Evolutionary conservation across 179 eudicot genomes (phyloP), one percentile per base, ranked within the genome.

Genomic region (Spergularia azorica): DNA sequence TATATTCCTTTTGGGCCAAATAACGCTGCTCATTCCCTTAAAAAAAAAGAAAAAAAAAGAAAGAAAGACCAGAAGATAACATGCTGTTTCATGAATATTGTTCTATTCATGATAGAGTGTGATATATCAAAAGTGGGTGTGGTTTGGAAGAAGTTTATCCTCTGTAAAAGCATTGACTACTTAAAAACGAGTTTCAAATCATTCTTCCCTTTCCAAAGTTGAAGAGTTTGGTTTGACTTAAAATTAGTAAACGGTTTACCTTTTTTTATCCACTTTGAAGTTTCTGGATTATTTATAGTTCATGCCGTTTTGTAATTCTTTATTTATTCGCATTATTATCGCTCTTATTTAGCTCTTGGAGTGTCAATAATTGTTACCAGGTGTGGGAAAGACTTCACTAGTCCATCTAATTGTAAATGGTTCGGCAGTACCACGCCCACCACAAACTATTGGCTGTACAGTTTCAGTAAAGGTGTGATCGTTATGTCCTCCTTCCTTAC

Each of bases 361-460:
- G 70, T 66, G 43, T 43, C 62, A 67, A 61, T 63, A 36, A 26
- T 64, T 32, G 38, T 68, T 73, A 79, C 51, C 77, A 91, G 97
- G 97, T 83, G 97, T 90, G 81, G 97, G 97, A 17, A 91, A 91
- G 84, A 90, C 90, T 62, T 91, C 97, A 76, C 85, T 91, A 61
- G 91, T 88, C 67, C 91, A 91, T 83, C 89, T 91, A 76, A 88
- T 91, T 80, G 74, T 86, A 75, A 90, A 91, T 64, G 97, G 97
- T 83, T 88, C 91, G 77, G 88, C 92, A 46, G 76, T 82, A 50
- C 78, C 86, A 64, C 91, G 84, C 50, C 92, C 97, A 77, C 51
- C 90, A 71, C 97, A 81, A 85, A 90, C 97, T 9, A 80, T 91
- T 46, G 97, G 97, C 4, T 90, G 97, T 79, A 72, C 87, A 56